A percentile compares a stretch with the other conserved stretches of the same genome.
Conservation (phyloP, 2,329 filamentous ascomycete genomes). For the Plenodomus lindquistii region DNA sequence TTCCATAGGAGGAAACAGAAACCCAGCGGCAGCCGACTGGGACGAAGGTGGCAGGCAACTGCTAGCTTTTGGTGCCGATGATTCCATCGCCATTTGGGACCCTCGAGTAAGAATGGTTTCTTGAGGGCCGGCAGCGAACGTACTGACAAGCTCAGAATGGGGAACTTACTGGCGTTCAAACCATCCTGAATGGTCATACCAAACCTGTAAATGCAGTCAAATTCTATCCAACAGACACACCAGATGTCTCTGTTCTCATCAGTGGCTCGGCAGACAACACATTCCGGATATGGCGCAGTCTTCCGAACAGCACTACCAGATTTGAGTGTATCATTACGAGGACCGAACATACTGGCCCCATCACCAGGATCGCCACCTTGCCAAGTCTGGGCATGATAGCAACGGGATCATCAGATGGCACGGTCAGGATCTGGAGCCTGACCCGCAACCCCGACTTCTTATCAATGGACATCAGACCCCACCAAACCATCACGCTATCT, state of each 20-base stretch:
- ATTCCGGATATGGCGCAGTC: slow-evolving; percentile 64
- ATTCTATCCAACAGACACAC: slow-evolving; percentile 65
- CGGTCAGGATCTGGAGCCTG: slow-evolving; percentile 70
- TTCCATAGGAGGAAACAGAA: slow-evolving; percentile 84
- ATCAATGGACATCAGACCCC: slow-evolving; percentile 27
- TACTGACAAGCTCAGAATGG: slow-evolving; percentile 44
- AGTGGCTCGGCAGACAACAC: slow-evolving; percentile 82
- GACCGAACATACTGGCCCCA: slow-evolving; percentile 69
- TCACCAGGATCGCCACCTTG: slow-evolving; percentile 65
- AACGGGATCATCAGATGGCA: slow-evolving; percentile 66
- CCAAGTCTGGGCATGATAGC: slow-evolving; percentile 55
- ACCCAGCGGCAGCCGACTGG: slow-evolving; percentile 92
- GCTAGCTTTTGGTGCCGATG: slow-evolving; percentile 86
- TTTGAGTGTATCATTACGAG: slow-evolving; percentile 56
- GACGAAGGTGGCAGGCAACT: slow-evolving; percentile 63
- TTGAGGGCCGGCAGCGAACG: neutral
- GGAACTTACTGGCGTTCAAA: slow-evolving; percentile 61
- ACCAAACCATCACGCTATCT: slow-evolving; percentile 66
- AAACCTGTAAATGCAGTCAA: slow-evolving; percentile 81
- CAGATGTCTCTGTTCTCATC: slow-evolving; percentile 63
- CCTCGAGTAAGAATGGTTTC: slow-evolving; percentile 64
- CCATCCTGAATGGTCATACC: slow-evolving; percentile 74
- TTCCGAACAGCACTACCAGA: slow-evolving; percentile 18
- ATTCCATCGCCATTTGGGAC: slow-evolving; percentile 86
- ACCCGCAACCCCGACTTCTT: slow-evolving; percentile 36